A percentile compares a stretch with the other conserved stretches of the same genome.
Evolutionary conservation across 371 early-diverging fungal genomes (phyloP).

Genomic region (Neoconidiobolus thromboides): DNA sequence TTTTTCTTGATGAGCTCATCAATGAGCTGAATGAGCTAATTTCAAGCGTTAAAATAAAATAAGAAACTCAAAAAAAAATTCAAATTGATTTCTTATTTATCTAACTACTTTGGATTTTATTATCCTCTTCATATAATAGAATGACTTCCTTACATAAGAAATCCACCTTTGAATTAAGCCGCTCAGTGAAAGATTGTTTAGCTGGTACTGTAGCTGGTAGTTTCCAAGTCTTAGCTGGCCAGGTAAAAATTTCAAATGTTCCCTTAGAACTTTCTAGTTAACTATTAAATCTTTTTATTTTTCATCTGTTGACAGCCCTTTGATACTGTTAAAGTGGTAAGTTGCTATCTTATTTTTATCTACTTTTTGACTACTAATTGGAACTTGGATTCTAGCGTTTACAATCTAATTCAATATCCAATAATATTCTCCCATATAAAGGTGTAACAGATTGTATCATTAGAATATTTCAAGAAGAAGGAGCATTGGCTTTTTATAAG

Average conservation of each 20-base stretch:
- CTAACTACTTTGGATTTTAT: no score
- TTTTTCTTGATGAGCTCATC: no score
- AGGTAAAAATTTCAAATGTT: constrained; percentile 17
- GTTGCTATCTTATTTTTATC: constrained; percentile 7
- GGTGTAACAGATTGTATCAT: constrained; percentile 58
- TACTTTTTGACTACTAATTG: neutral
- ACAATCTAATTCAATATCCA: constrained; percentile 63
- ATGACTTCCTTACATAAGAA: no score
- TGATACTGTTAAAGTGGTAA: constrained; percentile 68
- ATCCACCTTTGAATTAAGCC: neutral
- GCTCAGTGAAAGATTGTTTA: constrained; percentile 51
- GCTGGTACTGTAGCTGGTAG: constrained; percentile 66
- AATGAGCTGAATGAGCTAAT: no score
- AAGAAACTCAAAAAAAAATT: no score
- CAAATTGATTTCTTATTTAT: no score
- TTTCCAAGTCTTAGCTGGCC: constrained; percentile 60
- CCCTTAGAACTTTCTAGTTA: no score
- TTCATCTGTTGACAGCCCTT: constrained; percentile 30
- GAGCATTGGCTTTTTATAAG: constrained; percentile 52
- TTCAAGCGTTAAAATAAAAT: no score
- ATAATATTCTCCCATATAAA: constrained; percentile 29
- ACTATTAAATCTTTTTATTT: neutral
- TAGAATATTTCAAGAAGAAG: constrained; percentile 47
- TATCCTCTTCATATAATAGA: no score
- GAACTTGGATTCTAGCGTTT: constrained; percentile 28